phyloP scores from a whole-genome alignment of 2,329 filamentous ascomycete species.

The Ophiostoma sp. region DNA sequence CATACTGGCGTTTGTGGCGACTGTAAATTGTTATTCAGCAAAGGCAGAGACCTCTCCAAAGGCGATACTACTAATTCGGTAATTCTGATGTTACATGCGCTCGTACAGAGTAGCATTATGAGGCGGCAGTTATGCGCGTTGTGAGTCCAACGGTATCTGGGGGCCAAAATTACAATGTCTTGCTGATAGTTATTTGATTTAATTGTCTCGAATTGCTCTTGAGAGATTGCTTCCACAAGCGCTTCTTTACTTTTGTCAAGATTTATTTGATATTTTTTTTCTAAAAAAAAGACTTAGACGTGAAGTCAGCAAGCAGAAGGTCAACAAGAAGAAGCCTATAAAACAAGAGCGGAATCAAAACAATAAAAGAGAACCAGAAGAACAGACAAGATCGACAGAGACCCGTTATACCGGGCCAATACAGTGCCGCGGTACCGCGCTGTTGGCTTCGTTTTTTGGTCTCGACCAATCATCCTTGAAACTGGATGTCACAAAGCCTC shows the following conservation, averaged over 20 bases:
- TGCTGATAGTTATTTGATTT: too few species aligned
- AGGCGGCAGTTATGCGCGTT: conserved; percentile 4
- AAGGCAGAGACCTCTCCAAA: neutral
- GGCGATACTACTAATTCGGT: neutral
- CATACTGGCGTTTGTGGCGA: neutral
- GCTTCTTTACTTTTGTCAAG: too few species aligned
- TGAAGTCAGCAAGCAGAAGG: neutral
- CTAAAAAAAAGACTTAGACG: too few species aligned
- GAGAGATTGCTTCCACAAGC: too few species aligned
- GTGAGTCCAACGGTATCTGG: neutral
- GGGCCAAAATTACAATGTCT: neutral
- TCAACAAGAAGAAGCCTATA: neutral
- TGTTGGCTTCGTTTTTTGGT: neutral
- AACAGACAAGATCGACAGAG: neutral
- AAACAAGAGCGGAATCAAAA: neutral
- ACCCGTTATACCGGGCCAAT: neutral
- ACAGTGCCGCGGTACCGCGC: neutral
- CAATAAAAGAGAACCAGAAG: neutral
- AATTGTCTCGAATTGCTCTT: too few species aligned
- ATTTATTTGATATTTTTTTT: too few species aligned
- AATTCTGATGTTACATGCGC: neutral
- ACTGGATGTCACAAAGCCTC: neutral
- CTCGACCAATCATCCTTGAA: too few species aligned
- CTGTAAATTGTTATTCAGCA: neutral
- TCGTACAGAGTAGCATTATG: neutral